phyloP scores from a whole-genome alignment of 148 eudicot species.

The Chenopodium berlandieri region DNA sequence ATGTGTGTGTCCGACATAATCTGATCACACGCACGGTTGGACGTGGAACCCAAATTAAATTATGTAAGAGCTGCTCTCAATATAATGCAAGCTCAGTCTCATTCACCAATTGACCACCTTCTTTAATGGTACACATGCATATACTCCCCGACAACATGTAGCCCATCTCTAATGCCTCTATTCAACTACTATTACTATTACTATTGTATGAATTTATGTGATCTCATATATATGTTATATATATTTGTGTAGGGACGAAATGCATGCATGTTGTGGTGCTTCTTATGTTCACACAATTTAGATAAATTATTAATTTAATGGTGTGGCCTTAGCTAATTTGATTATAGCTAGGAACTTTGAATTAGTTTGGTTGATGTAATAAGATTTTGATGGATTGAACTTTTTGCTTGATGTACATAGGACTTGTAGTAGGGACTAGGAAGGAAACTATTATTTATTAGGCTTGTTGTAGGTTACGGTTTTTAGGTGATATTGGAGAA shows the following conservation, averaged over 20 bases:
- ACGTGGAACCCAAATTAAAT: constrained; percentile 11
- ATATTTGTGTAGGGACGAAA: neutral
- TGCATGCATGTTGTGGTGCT: too few relatives aligned
- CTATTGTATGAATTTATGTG: too few relatives aligned
- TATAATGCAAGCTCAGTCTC: neutral
- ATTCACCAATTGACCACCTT: neutral
- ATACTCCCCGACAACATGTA: neutral
- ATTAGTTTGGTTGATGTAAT: neutral
- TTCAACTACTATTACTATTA: too few relatives aligned
- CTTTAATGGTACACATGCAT: neutral
- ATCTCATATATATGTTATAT: too few relatives aligned
- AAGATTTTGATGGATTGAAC: neutral
- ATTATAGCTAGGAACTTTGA: too few relatives aligned
- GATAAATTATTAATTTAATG: neutral
- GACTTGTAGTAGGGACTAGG: too few relatives aligned
- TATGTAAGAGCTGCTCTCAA: neutral
- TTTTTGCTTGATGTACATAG: neutral
- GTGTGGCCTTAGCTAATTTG: neutral
- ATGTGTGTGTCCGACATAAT: neutral
- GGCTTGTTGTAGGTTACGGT: too few relatives aligned
- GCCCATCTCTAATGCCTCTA: neutral
- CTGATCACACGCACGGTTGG: constrained; percentile 16
- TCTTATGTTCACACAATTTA: neutral
- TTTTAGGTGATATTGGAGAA: too few relatives aligned
- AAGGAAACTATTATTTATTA: too few relatives aligned